Conservation (phyloP, 306 rosid genomes). For the Vicia faba region DNA sequence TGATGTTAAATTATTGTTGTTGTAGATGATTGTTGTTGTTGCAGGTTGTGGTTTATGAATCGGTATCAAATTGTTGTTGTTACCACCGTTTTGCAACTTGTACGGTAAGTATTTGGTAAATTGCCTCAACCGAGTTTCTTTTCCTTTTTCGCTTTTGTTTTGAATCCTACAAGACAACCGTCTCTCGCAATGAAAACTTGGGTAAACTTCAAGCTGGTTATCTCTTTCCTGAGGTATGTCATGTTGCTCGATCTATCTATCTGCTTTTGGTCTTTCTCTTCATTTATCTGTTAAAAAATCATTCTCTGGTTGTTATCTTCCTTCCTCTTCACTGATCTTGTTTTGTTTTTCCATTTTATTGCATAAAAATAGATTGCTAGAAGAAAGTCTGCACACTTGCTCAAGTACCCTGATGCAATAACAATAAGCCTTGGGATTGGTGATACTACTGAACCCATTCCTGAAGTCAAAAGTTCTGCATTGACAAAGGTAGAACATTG, state of each 20-base stretch:
- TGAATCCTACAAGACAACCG: conserved; percentile 74
- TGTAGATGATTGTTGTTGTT: too few relatives aligned
- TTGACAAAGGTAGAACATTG: conserved; percentile 62
- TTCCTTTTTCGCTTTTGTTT: conserved; percentile 21
- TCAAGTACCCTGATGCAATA: conserved; percentile 90
- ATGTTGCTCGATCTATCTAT: conserved; percentile 25
- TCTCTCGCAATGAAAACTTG: conserved; percentile 77
- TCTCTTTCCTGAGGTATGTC: conserved; percentile 93
- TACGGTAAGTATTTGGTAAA: too few relatives aligned
- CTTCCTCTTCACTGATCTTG: too few relatives aligned
- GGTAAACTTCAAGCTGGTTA: conserved; percentile 97
- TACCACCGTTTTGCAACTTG: too few relatives aligned
- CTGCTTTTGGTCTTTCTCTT: too few relatives aligned
- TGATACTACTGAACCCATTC: conserved; percentile 99
- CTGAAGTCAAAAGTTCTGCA: conserved; percentile 86
- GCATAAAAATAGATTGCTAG: conserved; percentile 64
- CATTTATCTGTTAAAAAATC: too few relatives aligned
- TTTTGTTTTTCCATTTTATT: conserved; percentile 18
- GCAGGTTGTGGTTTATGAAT: too few relatives aligned
- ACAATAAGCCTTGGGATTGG: conserved; percentile 97
- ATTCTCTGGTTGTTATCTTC: too few relatives aligned
- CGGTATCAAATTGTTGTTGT: too few relatives aligned
- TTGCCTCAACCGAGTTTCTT: too few relatives aligned
- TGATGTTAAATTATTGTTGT: too few relatives aligned
- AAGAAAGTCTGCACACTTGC: conserved; percentile 84